These are phyloP conservation scores for Colletotrichum abscissum DNA, from an alignment of 2,329 filamentous ascomycete genomes.

Conservation along the genomic window DNA sequence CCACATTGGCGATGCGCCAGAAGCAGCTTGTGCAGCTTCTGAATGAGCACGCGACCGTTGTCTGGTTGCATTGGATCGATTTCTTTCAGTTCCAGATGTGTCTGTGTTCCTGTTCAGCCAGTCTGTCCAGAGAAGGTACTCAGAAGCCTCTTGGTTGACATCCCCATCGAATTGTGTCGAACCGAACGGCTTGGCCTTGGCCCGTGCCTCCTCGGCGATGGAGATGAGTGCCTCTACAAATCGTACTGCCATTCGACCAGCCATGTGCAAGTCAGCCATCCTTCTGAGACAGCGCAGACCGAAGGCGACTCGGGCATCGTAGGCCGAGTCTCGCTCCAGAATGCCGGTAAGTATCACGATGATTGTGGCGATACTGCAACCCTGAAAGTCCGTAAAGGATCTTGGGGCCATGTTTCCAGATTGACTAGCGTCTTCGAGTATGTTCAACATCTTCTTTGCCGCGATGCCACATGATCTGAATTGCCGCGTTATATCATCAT, in stretches of 20 bases:
- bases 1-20: background rate
- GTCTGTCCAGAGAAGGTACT: too few species aligned
- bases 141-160: too few species aligned
- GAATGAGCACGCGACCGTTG: too few species aligned
- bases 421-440: constrained; percentile 43
- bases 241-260: constrained; percentile 39
- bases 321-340: constrained; percentile 12
- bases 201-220: constrained; percentile 35
- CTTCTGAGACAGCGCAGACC: constrained; percentile 44
- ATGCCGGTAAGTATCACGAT: constrained; percentile 47
- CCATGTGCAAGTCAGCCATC: constrained; percentile 47
- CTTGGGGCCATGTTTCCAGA: constrained; percentile 46
- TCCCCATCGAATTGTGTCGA: too few species aligned
- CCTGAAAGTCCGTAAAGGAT: constrained; percentile 52
- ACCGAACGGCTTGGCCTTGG: too few species aligned
- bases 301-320: constrained; percentile 42
- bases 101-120: too few species aligned
- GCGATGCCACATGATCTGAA: constrained; percentile 42
- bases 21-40: background rate
- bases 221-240: constrained; percentile 40
- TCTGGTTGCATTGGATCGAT: too few species aligned
- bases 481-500: background rate
- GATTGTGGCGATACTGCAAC: constrained; percentile 51
- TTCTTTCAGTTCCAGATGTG: too few species aligned
- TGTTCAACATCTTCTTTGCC: constrained; percentile 43